Base-by-base conservation (phyloP, 2,329 filamentous ascomycete species). In the Didymella pomorum region DNA sequence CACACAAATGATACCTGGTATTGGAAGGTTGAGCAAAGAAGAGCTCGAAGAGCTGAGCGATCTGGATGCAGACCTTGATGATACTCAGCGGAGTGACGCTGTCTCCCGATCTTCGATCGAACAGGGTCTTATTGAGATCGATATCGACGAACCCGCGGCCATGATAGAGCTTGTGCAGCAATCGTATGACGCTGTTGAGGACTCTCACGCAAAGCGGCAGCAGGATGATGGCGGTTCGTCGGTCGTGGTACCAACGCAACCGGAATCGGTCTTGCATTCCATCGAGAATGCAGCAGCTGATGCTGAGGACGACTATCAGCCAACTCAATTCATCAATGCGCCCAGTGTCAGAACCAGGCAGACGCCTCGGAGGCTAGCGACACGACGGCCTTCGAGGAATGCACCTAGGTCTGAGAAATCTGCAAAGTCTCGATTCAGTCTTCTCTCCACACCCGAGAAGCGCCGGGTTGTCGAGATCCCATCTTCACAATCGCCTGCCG, bases 401-500 rank as follows among this genome's bases (percentile, higher is more conserved):
- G 12, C 46, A 12, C 26, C 28, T 33, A 23, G 47, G 18, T 26
- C 21, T 2, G 63, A 39, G n/a, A 55, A 33, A 11, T 42, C 56
- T 0, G 26, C 26, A 9, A 73, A 61, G 43, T 41, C 65, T 8
- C 69, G 65, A 8, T 75, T 74, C 20, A 60, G 70, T 33, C 64
- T 75, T 1, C 50, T 76, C 8, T 62, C 71, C n/a, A 76, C 73
- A 2, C 74, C 74, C 12, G 69, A 75, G 43, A 73, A 69, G 53
- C 71, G 68, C 18, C 66, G 65, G 5, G 51, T 74, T 7, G 59
- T 62, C n/a, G 71, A 71, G 48, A 75, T 76, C 44, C 66, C 70
- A 11, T 76, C 74, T 1, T 76, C 74, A n/a, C 74, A 76, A 44
- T 76, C 74, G 20, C 73, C 74, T 14, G 56, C 70, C 8, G 71